phyloP scores from a whole-genome alignment of 495 filamentous ascomycete species.

The Friedmanniomyces simplex region DNA sequence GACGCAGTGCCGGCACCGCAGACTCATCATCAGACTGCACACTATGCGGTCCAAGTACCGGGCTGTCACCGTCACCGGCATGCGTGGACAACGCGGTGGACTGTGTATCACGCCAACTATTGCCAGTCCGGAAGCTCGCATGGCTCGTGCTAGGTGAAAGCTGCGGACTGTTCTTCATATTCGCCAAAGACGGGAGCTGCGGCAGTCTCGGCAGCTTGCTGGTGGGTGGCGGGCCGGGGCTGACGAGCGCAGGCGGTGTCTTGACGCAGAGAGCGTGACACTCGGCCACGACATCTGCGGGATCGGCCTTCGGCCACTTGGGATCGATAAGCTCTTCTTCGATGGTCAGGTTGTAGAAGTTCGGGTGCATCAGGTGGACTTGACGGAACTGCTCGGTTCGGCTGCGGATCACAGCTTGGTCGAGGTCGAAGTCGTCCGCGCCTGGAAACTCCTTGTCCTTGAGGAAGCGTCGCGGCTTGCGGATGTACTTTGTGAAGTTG shows the following conservation, averaged over 20 bases:
- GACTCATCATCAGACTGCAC: neutral
- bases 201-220: slow-evolving; percentile 33
- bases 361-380: slow-evolving; percentile 59
- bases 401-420: slow-evolving; percentile 57
- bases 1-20: neutral
- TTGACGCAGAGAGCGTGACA: slow-evolving; percentile 48
- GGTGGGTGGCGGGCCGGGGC: slow-evolving; percentile 28
- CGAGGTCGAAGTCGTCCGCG: slow-evolving; percentile 58
- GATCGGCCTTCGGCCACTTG: slow-evolving; percentile 62
- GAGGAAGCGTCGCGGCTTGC: slow-evolving; percentile 61
- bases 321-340: slow-evolving; percentile 63
- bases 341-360: slow-evolving; percentile 59
- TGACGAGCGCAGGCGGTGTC: slow-evolving; percentile 25
- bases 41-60: slow-evolving; percentile 14
- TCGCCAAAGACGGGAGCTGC: slow-evolving; percentile 8
- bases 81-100: slow-evolving; percentile 36
- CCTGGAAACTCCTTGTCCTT: slow-evolving; percentile 50
- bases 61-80: slow-evolving; percentile 16
- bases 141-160: slow-evolving; percentile 15
- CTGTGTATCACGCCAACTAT: slow-evolving; percentile 39
- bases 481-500: slow-evolving; percentile 66
- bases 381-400: slow-evolving; percentile 57
- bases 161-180: neutral
- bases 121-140: slow-evolving; percentile 12
- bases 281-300: slow-evolving; percentile 58